Evolutionary conservation across 2,329 filamentous ascomycete species (phyloP).

Genomic region (Diaporthe sp.): DNA sequence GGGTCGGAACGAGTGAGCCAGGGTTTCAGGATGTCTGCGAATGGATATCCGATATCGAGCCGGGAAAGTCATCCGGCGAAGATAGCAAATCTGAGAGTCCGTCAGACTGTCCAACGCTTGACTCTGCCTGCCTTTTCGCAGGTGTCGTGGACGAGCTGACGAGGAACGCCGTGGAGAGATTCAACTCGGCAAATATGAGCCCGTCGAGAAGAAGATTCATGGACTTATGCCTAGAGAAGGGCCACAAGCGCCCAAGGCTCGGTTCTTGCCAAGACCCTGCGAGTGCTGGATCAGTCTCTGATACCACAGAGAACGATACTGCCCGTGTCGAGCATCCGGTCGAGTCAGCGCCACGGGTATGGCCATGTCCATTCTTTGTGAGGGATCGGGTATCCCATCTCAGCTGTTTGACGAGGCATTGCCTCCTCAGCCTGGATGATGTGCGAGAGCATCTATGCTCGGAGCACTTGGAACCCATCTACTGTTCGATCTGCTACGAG

Average conservation of each 20-base stretch:
- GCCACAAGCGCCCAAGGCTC: neutral
- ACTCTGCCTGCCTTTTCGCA: neutral
- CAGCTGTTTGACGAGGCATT: too few relatives aligned
- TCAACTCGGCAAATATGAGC: neutral
- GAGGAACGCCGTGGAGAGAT: neutral
- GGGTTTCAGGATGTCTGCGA: neutral
- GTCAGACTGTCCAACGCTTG: neutral
- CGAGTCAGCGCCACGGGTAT: too few relatives aligned
- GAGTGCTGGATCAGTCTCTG: neutral
- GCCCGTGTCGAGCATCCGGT: neutral
- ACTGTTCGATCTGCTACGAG: neutral
- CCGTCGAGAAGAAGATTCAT: neutral
- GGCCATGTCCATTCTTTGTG: too few relatives aligned
- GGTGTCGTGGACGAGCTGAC: neutral
- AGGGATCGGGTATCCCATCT: too few relatives aligned
- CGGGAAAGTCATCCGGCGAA: neutral
- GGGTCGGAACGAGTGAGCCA: neutral
- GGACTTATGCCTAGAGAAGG: neutral
- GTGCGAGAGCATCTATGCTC: neutral
- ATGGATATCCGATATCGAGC: neutral
- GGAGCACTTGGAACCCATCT: neutral
- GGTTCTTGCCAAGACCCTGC: neutral
- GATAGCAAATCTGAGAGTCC: neutral
- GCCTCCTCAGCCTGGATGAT: neutral
- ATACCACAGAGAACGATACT: neutral